phyloP scores from a whole-genome alignment of 1,139 yeast genomes.

The Lodderomyces oxycetoniae region DNA sequence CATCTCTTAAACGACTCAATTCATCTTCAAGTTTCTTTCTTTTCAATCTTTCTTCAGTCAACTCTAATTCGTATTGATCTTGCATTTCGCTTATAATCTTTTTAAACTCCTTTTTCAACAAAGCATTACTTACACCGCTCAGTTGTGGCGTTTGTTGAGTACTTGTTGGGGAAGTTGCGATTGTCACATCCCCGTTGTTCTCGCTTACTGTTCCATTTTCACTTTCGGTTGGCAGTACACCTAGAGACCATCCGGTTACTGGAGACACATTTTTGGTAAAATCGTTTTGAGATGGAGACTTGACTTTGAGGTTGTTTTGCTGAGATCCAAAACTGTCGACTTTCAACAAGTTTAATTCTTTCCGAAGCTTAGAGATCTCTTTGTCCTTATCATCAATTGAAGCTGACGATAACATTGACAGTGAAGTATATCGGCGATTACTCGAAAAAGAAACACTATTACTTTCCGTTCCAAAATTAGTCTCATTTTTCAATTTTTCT shows the following conservation, averaged over 20 bases:
- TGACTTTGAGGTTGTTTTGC: too few species aligned
- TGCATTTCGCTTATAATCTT: slow-evolving; percentile 62
- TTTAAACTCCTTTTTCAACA: slow-evolving; percentile 67
- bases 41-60: slow-evolving; percentile 54
- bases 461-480: too few species aligned
- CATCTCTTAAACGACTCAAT: slow-evolving; percentile 14
- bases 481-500: slow-evolving; percentile 40
- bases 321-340: slow-evolving; percentile 45
- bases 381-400: slow-evolving; percentile 32
- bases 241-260: slow-evolving; percentile 19
- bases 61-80: slow-evolving; percentile 54
- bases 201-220: not conserved
- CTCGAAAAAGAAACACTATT: too few species aligned
- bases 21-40: slow-evolving; percentile 46
- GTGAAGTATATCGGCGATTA: not conserved
- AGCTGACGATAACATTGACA: not conserved
- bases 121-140: slow-evolving; percentile 33
- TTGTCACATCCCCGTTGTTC: not conserved
- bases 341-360: slow-evolving; percentile 44
- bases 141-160: too few species aligned
- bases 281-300: too few species aligned
- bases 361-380: slow-evolving; percentile 43
- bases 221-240: slow-evolving; percentile 4
- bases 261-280: slow-evolving; percentile 24
- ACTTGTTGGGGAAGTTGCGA: too few species aligned